Evolutionary conservation across 208 protist genomes (phyloP), one percentile per base, ranked within the genome.

Genomic region (Acanthamoeba healyi): DNA sequence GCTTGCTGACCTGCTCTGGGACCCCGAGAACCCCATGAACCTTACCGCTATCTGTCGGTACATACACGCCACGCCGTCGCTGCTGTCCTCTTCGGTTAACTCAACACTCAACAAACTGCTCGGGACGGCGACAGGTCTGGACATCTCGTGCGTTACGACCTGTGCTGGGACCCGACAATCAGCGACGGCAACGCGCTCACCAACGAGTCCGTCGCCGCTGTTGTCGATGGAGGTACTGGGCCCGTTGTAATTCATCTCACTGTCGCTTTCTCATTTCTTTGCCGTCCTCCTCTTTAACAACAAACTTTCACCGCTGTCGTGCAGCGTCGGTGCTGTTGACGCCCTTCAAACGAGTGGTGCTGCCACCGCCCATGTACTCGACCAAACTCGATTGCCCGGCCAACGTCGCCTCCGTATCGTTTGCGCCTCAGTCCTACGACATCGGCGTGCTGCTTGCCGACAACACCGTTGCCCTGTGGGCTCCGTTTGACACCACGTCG

Each of bases 341-440:
- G 14, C 96, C 95, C 26, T 92, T 97, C n/a, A 32, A 67, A 24
- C 36, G 56, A 36, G 49, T 91, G 5, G 94, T 96, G 17, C 72
- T 97, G 10, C 96, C 96, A n/a, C 96, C 96, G 44, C 96, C 96
- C 34, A 96, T 97, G 96, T 88, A 51, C 0, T 61, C 93, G 17
- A 94, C 88, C 22, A 56, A 74, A 24, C 42, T 94, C 22, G 32
- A 58, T 19, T 44, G 88, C 15, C 38, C 91, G 40, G 54, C 63
- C 87, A 92, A 92, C 87, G 46, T 92, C 10, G 29, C 58, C 9
- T 67, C 51, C 15, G 61, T 92, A 7, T 72, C 87, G 19, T 92
- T 92, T 36, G 54, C 61, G 26, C 87, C 87, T 1, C 22, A 46
- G 14, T 72, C 58, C 56, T 92, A 92, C 26, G 87, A 92, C n/a